Conservation (phyloP, 2,329 filamentous ascomycete genomes). For the Aspergillus sclerotialis region DNA sequence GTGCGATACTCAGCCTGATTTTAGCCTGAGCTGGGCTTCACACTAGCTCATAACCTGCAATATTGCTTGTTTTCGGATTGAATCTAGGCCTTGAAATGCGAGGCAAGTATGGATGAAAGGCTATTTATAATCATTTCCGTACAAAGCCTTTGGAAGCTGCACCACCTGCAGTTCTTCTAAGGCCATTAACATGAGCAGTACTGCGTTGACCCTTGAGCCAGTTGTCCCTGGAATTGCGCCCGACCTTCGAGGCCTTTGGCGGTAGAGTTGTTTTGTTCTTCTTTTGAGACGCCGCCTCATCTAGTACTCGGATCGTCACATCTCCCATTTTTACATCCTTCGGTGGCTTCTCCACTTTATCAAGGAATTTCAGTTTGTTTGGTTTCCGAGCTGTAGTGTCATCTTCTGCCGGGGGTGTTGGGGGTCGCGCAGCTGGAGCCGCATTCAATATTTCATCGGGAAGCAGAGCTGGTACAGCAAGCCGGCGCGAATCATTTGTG, state of each 20-base stretch:
- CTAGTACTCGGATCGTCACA: slow-evolving; percentile 44
- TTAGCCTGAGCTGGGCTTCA: too few species aligned
- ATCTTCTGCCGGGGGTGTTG: slow-evolving; percentile 34
- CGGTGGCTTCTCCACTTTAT: slow-evolving; percentile 39
- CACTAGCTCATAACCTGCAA: too few species aligned
- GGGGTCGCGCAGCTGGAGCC: slow-evolving; percentile 37
- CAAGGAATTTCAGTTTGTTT: slow-evolving; percentile 44
- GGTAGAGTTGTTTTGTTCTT: slow-evolving; percentile 33
- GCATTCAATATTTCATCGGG: slow-evolving; percentile 46
- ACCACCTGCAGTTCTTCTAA: slow-evolving; percentile 31
- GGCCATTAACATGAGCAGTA: slow-evolving; percentile 24
- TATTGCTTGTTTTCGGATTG: too few species aligned
- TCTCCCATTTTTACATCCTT: slow-evolving; percentile 46
- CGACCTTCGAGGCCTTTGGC: slow-evolving; percentile 39
- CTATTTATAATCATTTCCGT: slow-evolving; percentile 18
- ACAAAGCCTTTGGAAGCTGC: slow-evolving; percentile 26
- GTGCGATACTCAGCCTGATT: too few species aligned
- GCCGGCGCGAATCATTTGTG: slow-evolving; percentile 28
- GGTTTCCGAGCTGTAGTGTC: slow-evolving; percentile 21
- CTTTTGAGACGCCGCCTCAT: slow-evolving; percentile 24
- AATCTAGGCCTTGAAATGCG: too few species aligned
- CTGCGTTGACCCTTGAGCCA: slow-evolving; percentile 33
- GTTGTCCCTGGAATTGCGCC: slow-evolving; percentile 29
- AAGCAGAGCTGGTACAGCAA: slow-evolving; percentile 43
- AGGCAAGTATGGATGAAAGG: too few species aligned